Evolutionary conservation across 345 rosid species (phyloP), one percentile per base, ranked within the genome.

Genomic region (Gossypium australe): DNA sequence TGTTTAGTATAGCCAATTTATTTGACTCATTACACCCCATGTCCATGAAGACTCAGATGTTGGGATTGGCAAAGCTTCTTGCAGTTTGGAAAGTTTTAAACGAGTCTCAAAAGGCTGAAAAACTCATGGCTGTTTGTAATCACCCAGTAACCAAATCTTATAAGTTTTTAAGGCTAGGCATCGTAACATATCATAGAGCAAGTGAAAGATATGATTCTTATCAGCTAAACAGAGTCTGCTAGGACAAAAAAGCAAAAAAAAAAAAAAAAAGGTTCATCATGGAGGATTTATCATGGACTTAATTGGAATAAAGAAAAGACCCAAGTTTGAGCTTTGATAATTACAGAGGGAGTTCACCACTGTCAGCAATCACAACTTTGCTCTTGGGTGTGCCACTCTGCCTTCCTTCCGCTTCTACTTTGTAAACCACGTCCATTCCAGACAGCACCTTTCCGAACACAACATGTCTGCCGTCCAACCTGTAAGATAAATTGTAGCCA

Each of bases 381-480:
- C 92, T 88, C 84, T 90, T 95, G 0, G 99, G 98, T 52, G 90
- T 85, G 65, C 97, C 98, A 9, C 78, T 83, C 75, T 96, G 99
- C 52, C 2, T 83, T 22, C 99, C 99, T 80, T 96, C 95, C 3
- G 98, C 98, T 86, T 96, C 99, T 2, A 93, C 38, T 84, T 93
- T 93, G 87, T 89, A 91, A 5, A 93, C 90, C 6, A 93, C 97
- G 72, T 96, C 98, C 99, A 96, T 93, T 43, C 99, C 99, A 3
- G 94, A 90, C 14, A 93, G n/a, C 72, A 93, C 99, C 85, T 96
- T 89, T 12, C 99, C 99, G 51, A 96, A 93, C 67, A 96, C 98
- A 13, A 96, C 99, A 62, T 96, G 97, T 74, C 70, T 90, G 52
- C 99, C 98, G 76, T 96, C 98, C 88, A 96, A 86, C 99, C 98